Evolutionary conservation across 192 early-diverging fungal genomes (phyloP), one percentile per base, ranked within the genome.

Genomic region (Dimargaris xerosporica): DNA sequence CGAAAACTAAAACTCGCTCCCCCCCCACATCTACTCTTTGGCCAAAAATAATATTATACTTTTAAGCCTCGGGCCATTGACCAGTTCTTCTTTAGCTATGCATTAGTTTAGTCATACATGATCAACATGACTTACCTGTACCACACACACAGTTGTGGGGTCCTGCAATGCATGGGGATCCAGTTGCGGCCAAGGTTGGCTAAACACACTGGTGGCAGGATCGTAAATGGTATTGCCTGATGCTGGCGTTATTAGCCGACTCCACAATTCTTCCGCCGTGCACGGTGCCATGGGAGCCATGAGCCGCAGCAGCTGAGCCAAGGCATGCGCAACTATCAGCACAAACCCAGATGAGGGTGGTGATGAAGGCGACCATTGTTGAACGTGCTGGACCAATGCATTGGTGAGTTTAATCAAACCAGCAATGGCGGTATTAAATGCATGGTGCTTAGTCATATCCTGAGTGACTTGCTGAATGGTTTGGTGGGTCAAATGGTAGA

Each of bases 381-480:
- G 67, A 23, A 50, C 55, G 15, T 56, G 66, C 0, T 52, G 25
- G 0, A 44, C 66, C 48, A 85, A 59, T 25, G 69, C 64, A 62
- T 80, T 76, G 47, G 85, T 83, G 25, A 94, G 70, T 68, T 94
- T 91, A 67, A 94, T 94, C 39, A 96, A 73, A 61, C 81, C 73
- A 0, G 93, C 78, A 55, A 94, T 89, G 26, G 84, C 89, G 0
- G 90, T 89, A 70, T 94, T 88, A 69, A 96, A 89, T 21, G 79
- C 77, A 79, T 13, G 78, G 62, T 12, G 25, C 28, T 26, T 46
- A 4, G 65, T 54, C 46, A 79, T 42, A 6, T 72, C 66, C 5
- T 69, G 50, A 0, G 66, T 74, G 61, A 89, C 81, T 67, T 85
- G 81, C 54, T 77, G 70, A 16, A 81, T 71, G 0, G 80, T 80